Base-by-base conservation (phyloP, 192 early-diverging fungal genomes). In the Pilaira anomala region DNA sequence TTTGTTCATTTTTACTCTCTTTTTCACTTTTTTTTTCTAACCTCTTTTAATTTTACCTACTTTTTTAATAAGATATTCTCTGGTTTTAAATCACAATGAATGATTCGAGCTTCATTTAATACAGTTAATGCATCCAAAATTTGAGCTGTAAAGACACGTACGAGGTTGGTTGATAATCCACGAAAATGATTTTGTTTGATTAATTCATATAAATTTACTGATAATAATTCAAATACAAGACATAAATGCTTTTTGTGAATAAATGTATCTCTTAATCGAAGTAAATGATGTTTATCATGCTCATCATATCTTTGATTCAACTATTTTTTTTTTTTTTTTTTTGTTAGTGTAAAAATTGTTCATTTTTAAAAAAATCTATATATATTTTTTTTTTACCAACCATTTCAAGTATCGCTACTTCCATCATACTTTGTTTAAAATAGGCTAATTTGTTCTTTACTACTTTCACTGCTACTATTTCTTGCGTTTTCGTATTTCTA, bases 61-160 rank as follows among this genome's bases (percentile, higher is more conserved):
- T 85, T 88, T 77, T 90, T 91, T 28, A 98, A 80, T 66, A 98
- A 69, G 40, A 97, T 92, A 71, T 98, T 98, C 76, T 99, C 95
- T 3, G 97, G 96, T 72, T 99, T 99, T 56, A 99, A 84, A 81
- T 99, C 97, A 56, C 95, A 95, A 73, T 99, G 97, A 50, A 99
- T 98, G 29, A 98, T 90, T 25, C 88, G 80, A 0, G 93, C 93
- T 72, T 89, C 85, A 72, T 85, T 90, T 21, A 99, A 71, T 11
- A 97, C 81, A 18, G 84, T 87, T 67, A 99, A 80, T 5, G 93
- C 83, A 72, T 98, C 95, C 59, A 99, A 77, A 24, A 99, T 90
- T 73, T 99, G 97, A 13, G 89, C 81, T 3, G 94, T 87, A 74
- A 99, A 91, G 13, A 97, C 88, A 2, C 93, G 85, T 7, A 99